phyloP scores from a whole-genome alignment of 1,284 basidiomycete species.

The Rhodotorula sp. region DNA sequence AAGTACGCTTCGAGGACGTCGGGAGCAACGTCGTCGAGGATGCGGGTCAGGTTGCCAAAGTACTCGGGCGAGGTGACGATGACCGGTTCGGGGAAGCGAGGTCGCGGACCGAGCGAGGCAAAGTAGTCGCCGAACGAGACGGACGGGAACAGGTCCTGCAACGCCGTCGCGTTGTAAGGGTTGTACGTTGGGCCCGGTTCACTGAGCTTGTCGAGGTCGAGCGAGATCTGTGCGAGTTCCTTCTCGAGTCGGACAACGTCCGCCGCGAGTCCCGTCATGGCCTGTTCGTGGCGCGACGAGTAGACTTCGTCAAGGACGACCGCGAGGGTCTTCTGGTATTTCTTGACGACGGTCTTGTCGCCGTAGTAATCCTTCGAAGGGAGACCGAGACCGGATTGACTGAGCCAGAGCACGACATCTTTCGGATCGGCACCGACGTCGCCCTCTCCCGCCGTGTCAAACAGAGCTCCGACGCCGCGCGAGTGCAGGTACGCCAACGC shows the following conservation, averaged over 20 bases:
- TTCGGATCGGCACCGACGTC: slow-evolving; percentile 88
- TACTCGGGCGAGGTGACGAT: slow-evolving; percentile 85
- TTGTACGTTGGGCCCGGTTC: slow-evolving; percentile 89
- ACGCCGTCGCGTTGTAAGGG: slow-evolving; percentile 70
- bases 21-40: slow-evolving; percentile 67
- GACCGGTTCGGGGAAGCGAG: slow-evolving; percentile 67
- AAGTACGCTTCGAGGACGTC: slow-evolving; percentile 86
- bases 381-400: slow-evolving; percentile 77
- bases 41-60: slow-evolving; percentile 63
- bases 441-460: slow-evolving; percentile 77
- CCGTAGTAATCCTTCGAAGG: slow-evolving; percentile 91
- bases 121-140: slow-evolving; percentile 78
- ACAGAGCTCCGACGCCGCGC: slow-evolving; percentile 72
- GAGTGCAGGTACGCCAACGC: slow-evolving; percentile 85
- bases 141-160: slow-evolving; percentile 61
- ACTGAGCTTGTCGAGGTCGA: slow-evolving; percentile 66
- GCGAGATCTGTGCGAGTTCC: slow-evolving; percentile 72
- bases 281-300: slow-evolving; percentile 52
- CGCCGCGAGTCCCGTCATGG: slow-evolving; percentile 58
- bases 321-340: slow-evolving; percentile 68
- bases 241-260: slow-evolving; percentile 78
- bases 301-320: slow-evolving; percentile 55
- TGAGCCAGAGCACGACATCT: slow-evolving; percentile 79
- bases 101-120: slow-evolving; percentile 72
- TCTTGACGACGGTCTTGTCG: slow-evolving; percentile 66